Evolutionary conservation across 2,329 filamentous ascomycete species (phyloP), one percentile per base, ranked within the genome.

Genomic region (Fusarium caatingaense): DNA sequence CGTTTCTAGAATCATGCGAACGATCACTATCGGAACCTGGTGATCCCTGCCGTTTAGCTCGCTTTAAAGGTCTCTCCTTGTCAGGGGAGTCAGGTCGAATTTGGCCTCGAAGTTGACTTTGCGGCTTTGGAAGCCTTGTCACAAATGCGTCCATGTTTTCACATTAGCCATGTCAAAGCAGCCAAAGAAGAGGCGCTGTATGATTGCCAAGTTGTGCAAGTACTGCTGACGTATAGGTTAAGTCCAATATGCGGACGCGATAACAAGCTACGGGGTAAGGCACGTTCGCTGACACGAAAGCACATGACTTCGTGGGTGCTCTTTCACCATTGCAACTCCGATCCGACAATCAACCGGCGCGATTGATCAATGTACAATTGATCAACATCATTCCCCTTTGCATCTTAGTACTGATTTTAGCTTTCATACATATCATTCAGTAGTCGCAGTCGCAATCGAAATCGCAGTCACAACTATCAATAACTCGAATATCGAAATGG

Each of bases 111-210:
- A 40, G 37, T 34, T 71, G 63, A 27, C 37, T 57, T 34, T 69
- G 64, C n/a, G 64, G 64, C 30, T 61, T 73, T 15, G 78, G 69
- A 4, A 75, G 61, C 60, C 76, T 77, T 56, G 64, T 79, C 44
- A 82, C 73, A 56, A 80, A 81, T n/a, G 77, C 76, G 64, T 82
- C 80, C 80, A 82, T 82, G 7, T 27, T 73, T 62, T n/a, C 5
- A 42, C 44, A 56, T 57, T 25, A 59, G 49, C 44, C 60, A 73
- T 69, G 18, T 23, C 50, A 49, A 56, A 48, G 47, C 45, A 32
- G 32, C 42, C 16, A 16, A 48, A 55, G 44, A 44, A 44, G 32
- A 46, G 27, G 34, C 6, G 34, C 34, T n/a, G 34, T 37, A 37
- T 37, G 34, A 37, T 13, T 28, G 46, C 45, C 13, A 32, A 37